phyloP scores from a whole-genome alignment of 1,284 basidiomycete species.

The Pterulicium gracile region DNA sequence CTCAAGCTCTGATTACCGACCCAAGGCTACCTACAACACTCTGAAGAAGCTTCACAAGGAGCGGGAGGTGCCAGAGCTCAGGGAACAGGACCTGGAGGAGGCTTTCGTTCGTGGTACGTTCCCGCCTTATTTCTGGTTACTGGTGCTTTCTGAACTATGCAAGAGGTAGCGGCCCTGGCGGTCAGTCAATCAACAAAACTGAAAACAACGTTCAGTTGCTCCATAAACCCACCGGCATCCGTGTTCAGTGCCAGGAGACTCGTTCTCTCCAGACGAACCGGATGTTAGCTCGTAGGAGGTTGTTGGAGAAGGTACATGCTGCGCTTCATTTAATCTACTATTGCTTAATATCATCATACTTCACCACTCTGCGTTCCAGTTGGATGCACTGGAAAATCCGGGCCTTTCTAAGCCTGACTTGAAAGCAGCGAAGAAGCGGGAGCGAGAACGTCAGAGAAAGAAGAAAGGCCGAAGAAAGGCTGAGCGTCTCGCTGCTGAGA shows the following conservation, averaged over 20 bases:
- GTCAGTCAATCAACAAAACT: constrained; percentile 81
- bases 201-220: constrained; percentile 73
- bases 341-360: constrained; percentile 2
- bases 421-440: constrained; percentile 53
- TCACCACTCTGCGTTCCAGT: constrained; percentile 26
- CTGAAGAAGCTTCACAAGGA: constrained; percentile 57
- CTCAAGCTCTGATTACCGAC: constrained; percentile 19
- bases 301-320: constrained; percentile 59
- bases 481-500: no score
- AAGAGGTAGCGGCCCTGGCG: constrained; percentile 72
- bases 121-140: not conserved
- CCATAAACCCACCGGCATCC: constrained; percentile 69
- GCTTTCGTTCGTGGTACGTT: constrained; percentile 62
- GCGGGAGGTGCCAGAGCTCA: constrained; percentile 51
- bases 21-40: constrained; percentile 37
- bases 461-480: constrained; percentile 64
- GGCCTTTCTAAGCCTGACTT: constrained; percentile 65
- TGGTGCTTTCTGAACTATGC: constrained; percentile 5
- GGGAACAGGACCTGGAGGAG: constrained; percentile 67
- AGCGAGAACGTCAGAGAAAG: constrained; percentile 55
- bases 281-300: constrained; percentile 50
- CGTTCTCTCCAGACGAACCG: constrained; percentile 64
- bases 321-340: constrained; percentile 11
- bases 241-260: constrained; percentile 71
- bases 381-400: constrained; percentile 62